These are phyloP conservation scores for Sherardia arvensis DNA, from an alignment of 257 asterid genomes.

Conservation along the genomic window DNA sequence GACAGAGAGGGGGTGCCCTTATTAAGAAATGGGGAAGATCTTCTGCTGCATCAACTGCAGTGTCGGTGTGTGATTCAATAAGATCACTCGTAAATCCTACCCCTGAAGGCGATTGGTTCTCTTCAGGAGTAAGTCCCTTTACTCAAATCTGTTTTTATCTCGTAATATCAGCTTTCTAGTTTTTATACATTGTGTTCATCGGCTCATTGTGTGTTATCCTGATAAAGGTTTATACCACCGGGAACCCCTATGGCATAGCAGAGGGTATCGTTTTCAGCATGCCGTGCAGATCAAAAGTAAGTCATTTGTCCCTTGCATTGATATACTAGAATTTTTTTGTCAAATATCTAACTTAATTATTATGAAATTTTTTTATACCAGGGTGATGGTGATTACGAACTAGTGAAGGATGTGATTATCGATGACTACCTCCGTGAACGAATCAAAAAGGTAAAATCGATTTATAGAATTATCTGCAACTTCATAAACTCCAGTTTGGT, in stretches of 20 bases:
- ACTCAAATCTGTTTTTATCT: background rate
- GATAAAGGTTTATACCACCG: slow-evolving; percentile 59
- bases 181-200: background rate
- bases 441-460: slow-evolving; percentile 49
- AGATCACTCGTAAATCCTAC: slow-evolving; percentile 90
- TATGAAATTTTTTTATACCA: no score
- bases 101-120: slow-evolving; percentile 94
- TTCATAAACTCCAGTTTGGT: background rate
- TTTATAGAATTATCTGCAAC: no score
- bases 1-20: slow-evolving; percentile 92
- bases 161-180: background rate
- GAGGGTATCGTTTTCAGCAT: slow-evolving; percentile 88
- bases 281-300: slow-evolving; percentile 94
- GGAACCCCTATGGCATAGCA: slow-evolving; percentile 87
- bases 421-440: slow-evolving; percentile 79
- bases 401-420: slow-evolving; percentile 62
- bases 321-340: no score
- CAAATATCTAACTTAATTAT: no score
- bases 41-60: slow-evolving; percentile 98
- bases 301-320: no score
- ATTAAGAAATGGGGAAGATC: slow-evolving; percentile 99
- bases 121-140: slow-evolving; percentile 63
- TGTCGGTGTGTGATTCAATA: slow-evolving; percentile 78
- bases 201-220: background rate
- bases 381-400: slow-evolving; percentile 96